Evolutionary conservation across 75 land plant species (phyloP), one percentile per base, ranked within the genome.

Genomic region (Sequoiadendron giganteum): DNA sequence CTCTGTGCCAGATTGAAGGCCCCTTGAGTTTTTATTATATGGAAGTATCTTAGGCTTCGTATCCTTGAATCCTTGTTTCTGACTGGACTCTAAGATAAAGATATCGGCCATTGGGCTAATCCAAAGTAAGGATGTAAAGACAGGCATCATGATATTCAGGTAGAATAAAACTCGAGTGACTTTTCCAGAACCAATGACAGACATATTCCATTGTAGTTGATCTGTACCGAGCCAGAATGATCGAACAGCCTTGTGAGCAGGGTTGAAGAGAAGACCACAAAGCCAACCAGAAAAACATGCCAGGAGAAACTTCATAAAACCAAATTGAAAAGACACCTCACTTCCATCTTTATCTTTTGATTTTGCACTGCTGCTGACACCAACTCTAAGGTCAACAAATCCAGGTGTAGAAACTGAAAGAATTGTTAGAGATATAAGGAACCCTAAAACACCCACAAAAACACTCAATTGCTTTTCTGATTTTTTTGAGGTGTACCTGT

Each of bases 141-240:
- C 40, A 10, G 88, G 90, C 43, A 88, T 5, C 36, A 91, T 42
- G 72, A 88, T 85, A 86, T 82, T 90, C 15, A 90, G 48, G 86
- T 94, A 90, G 55, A 96, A 89, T 47, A 94, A 61, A 52, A 90
- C 52, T 25, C 91, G 86, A n/a, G 77, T 86, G 34, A 91, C 19
- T 70, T 61, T 86, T 14, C 94, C 92, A 82, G 92, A 91, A 39
- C 90, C 91, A 86, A 95, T 81, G 5, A 96, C 93, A 10, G 93
- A 58, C 54, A 95, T 87, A 88, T 94, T 92, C 88, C 93, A 94
- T 18, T 92, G 82, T 34, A 95, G 92, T 88, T 96, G 98, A 86
- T 96, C 95, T 2, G 98, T 95, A 3, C 96, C 98, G 58, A 96
- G 79, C 98, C 98, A 96, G 90, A 95, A 96, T 1, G 93, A 52